Base-by-base conservation (phyloP, 768 basidiomycete species). In the Wakefieldia striispora region DNA sequence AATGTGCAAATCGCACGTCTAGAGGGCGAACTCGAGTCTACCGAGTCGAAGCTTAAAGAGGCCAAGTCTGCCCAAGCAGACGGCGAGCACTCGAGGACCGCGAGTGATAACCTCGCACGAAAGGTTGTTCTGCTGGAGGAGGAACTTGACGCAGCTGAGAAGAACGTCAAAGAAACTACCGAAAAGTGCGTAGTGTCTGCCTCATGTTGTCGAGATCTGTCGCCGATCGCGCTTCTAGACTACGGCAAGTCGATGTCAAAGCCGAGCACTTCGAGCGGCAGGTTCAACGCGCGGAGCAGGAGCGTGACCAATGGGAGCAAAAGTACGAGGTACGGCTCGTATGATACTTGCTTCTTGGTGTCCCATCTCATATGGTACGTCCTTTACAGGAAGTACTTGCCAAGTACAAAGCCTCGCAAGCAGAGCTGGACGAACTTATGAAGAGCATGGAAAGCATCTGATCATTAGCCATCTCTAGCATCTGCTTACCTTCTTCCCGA, bases 181-280 rank as follows among this genome's bases (percentile, higher is more conserved):
- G 97, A 97, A 72, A 95, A 93, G 95, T 97, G 65, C 62, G 91
- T 81, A 33, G 14, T 36, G 29, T 50, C 43, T 20, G 4, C 43
- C 20, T 9, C 27, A 17, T 19, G 23, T 46, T 38, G 55, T 58
- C 61, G 27, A 38, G 46, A 55, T 61, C 53, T 40, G 45, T 50
- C 31, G 14, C 57, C 63, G 50, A 62, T 59, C 52, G 49, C 47
- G 46, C 16, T 23, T 24, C 37, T 60, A 98, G 95, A 70, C 78
- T 99, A 60, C 79, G 95, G 54, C 91, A 95, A 65, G 93, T 95
- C 49, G 97, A 99, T 66, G 88, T 98, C 71, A 99, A 97, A 75
- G 95, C 95, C 10, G 97, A 99, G 70, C 93, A 98, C 74, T 97
- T 91, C 66, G 95, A 97, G 72, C 83, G 94, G 42, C 91, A 95